Percentiles rank a stretch among this genome's conserved stretches.
Conservation (phyloP, 805 yeast species). For the Candida vaughaniae region DNA sequence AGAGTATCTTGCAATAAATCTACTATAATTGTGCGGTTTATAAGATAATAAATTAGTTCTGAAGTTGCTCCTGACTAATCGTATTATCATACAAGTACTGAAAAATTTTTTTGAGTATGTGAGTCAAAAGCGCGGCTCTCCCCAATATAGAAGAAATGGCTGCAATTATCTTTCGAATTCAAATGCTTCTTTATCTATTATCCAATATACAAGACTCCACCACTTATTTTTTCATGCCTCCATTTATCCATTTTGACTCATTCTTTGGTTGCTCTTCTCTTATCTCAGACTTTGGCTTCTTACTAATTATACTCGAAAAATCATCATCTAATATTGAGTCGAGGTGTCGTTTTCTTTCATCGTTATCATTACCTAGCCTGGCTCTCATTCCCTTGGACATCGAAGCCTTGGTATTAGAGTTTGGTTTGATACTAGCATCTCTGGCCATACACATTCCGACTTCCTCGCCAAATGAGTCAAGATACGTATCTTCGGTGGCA, state of each 20-base stretch:
- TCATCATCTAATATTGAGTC: slow-evolving; percentile 12
- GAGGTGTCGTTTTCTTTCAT: slow-evolving; percentile 13
- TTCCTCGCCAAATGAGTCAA: slow-evolving; percentile 75
- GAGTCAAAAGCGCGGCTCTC: slow-evolving; percentile 5
- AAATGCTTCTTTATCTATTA: too few species aligned
- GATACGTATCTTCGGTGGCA: slow-evolving; percentile 58
- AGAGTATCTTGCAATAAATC: neutral
- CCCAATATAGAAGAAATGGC: neutral
- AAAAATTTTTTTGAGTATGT: slow-evolving; percentile 8
- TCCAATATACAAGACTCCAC: too few species aligned
- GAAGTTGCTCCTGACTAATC: slow-evolving; percentile 9
- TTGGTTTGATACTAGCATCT: slow-evolving; percentile 27
- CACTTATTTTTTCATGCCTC: slow-evolving; percentile 9
- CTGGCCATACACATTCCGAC: slow-evolving; percentile 72
- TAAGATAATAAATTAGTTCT: slow-evolving; percentile 8
- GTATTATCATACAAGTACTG: slow-evolving; percentile 11
- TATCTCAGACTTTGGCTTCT: neutral
- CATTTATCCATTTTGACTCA: slow-evolving; percentile 10
- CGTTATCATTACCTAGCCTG: slow-evolving; percentile 33
- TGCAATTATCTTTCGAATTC: too few species aligned
- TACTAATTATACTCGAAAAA: slow-evolving; percentile 2
- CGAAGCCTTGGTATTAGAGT: slow-evolving; percentile 52
- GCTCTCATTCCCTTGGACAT: slow-evolving; percentile 60
- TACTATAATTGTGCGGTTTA: slow-evolving; percentile 3
- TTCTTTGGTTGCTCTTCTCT: neutral